These are phyloP conservation scores for Taxillus chinensis DNA, from an alignment of 164 flowering plant genomes.

Conservation along the genomic window DNA sequence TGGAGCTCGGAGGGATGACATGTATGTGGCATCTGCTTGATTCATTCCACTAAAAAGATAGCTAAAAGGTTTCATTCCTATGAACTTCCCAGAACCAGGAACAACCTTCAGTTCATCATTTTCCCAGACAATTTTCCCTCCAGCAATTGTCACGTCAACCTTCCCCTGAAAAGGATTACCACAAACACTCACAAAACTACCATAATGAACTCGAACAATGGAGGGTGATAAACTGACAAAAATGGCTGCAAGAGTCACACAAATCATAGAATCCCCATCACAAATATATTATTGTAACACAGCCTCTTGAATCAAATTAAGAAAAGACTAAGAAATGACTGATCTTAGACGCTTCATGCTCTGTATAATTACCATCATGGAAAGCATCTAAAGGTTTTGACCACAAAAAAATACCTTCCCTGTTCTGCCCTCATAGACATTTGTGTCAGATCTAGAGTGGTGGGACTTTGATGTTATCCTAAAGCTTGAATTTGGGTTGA, in stretches of 20 bases:
- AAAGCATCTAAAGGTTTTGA: too few species aligned
- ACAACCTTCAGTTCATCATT: constrained; percentile 55
- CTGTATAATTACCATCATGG: too few species aligned
- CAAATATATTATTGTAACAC: too few species aligned
- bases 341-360: too few species aligned
- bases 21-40: constrained; percentile 55
- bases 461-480: constrained; percentile 56
- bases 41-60: constrained; percentile 63
- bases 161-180: constrained; percentile 54
- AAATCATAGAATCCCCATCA: too few species aligned
- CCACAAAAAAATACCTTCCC: constrained; percentile 74
- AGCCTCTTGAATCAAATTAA: too few species aligned
- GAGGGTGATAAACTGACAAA: too few species aligned
- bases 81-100: constrained; percentile 77
- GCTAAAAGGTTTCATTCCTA: constrained; percentile 66
- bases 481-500: constrained; percentile 81
- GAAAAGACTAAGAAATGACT: too few species aligned
- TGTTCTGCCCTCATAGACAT: constrained; percentile 73
- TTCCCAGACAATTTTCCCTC: constrained; percentile 87
- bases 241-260: too few species aligned
- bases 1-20: constrained; percentile 73
- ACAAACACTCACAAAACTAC: not conserved
- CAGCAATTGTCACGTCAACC: constrained; percentile 84
- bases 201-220: too few species aligned
- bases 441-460: constrained; percentile 79